phyloP scores from a whole-genome alignment of 2,329 filamentous ascomycete species.

The Aspergillus melleus region DNA sequence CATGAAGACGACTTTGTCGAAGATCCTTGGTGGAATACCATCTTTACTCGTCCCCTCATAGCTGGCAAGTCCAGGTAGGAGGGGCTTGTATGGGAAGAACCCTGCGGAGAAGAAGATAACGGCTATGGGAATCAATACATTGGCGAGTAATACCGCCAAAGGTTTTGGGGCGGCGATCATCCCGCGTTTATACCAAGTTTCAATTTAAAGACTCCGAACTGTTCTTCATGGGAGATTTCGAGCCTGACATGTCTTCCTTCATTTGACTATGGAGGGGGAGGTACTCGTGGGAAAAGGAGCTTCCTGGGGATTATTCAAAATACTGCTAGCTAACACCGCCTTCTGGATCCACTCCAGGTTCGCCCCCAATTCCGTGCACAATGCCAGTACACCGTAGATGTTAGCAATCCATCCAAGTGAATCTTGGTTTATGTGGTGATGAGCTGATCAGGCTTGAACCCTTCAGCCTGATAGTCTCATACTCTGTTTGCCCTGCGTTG shows the following conservation, averaged over 20 bases:
- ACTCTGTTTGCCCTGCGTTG: background rate
- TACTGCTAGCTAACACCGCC: constrained; percentile 5
- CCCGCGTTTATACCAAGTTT: background rate
- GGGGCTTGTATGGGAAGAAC: constrained; percentile 97
- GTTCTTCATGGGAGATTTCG: background rate
- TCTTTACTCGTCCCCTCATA: constrained; percentile 56
- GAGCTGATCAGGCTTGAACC: background rate
- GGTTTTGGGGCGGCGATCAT: constrained; percentile 29
- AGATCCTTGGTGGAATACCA: constrained; percentile 64
- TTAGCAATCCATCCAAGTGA: background rate
- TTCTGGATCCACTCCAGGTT: background rate
- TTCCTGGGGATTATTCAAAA: background rate
- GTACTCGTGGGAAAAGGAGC: background rate
- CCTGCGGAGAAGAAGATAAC: constrained; percentile 78
- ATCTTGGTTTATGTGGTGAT: background rate
- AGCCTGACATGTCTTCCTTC: background rate
- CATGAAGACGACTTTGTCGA: constrained; percentile 94
- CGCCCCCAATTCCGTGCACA: background rate
- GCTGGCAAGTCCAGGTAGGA: constrained; percentile 78
- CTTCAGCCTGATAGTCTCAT: background rate
- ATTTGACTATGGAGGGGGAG: background rate
- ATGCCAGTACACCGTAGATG: background rate
- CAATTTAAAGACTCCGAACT: background rate
- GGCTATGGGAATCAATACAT: constrained; percentile 73
- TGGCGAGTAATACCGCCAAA: constrained; percentile 62